Evolutionary conservation across 176 grass and related monocot genomes (phyloP).

Genomic region (Carex scoparia): DNA sequence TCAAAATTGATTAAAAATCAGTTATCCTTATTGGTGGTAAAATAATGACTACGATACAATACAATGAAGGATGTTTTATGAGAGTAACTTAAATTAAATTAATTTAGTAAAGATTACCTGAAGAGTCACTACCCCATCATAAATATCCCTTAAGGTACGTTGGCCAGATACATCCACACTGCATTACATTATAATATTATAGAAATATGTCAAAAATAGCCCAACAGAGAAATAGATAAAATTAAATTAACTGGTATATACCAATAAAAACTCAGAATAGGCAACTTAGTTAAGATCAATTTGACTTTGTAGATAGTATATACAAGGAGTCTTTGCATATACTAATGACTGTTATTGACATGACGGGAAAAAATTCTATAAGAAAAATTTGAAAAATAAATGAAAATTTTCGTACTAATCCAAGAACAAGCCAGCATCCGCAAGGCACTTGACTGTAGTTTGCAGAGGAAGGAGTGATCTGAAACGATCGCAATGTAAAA

Average conservation of each 20-base stretch:
- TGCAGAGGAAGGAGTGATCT: constrained; percentile 43
- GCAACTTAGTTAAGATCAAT: neutral
- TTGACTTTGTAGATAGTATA: neutral
- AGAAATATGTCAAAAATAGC: neutral
- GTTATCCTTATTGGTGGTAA: neutral
- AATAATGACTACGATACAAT: no score
- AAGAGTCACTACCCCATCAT: constrained; percentile 20
- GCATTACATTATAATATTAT: neutral
- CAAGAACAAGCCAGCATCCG: constrained; percentile 88
- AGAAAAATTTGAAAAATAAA: neutral
- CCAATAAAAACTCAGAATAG: neutral
- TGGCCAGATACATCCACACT: constrained; percentile 13
- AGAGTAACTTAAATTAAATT: neutral
- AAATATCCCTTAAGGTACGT: neutral
- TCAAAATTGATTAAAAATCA: neutral
- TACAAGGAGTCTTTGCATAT: neutral
- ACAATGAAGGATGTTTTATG: neutral
- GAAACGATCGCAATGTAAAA: constrained; percentile 84
- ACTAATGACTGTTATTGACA: neutral
- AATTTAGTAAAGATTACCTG: constrained; percentile 17
- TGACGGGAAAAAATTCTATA: neutral
- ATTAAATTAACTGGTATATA: neutral
- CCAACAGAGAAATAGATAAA: neutral
- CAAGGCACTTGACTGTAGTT: constrained; percentile 73
- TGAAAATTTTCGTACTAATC: constrained; percentile 45